A percentile compares a stretch with the other conserved stretches of the same genome.
These are phyloP conservation scores for Blastocystis sp. DNA, from an alignment of 352 stramenopile genomes.

Conservation along the genomic window DNA sequence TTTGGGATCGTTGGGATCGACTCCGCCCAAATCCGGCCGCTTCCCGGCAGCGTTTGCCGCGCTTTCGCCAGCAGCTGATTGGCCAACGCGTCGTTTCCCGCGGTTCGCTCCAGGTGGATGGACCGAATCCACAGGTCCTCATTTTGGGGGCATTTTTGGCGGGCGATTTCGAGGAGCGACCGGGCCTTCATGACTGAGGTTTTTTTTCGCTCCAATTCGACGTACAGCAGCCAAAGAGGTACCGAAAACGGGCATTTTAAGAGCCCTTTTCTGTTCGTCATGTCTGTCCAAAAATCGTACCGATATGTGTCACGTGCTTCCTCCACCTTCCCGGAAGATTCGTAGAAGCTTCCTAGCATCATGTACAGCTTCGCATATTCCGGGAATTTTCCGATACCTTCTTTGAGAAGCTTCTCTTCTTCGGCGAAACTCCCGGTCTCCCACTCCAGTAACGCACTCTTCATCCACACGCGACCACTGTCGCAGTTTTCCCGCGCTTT, in stretches of 20 bases:
- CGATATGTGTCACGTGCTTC: slow-evolving; percentile 54
- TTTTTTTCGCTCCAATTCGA: slow-evolving; percentile 78
- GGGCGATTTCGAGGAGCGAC: slow-evolving; percentile 85
- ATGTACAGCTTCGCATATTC: slow-evolving; percentile 89
- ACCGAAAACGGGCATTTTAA: slow-evolving; percentile 79
- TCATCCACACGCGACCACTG: slow-evolving; percentile 87
- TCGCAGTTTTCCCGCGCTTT: slow-evolving; percentile 67
- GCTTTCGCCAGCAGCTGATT: slow-evolving; percentile 88
- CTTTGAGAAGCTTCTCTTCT: slow-evolving; percentile 71
- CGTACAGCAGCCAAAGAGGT: slow-evolving; percentile 83
- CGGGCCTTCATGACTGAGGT: slow-evolving; percentile 83
- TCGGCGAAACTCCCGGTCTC: slow-evolving; percentile 71
- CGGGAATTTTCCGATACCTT: slow-evolving; percentile 77
- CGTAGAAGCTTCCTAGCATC: slow-evolving; percentile 87
- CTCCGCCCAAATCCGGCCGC: slow-evolving; percentile 75
- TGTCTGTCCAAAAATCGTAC: background rate
- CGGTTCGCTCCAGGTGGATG: slow-evolving; percentile 79
- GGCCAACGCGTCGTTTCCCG: slow-evolving; percentile 80
- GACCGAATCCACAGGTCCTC: slow-evolving; percentile 86
- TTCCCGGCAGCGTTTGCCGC: slow-evolving; percentile 81
- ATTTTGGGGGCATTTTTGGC: slow-evolving; percentile 84
- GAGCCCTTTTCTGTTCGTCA: slow-evolving; percentile 65
- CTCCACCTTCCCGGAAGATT: slow-evolving; percentile 61
- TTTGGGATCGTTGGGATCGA: slow-evolving; percentile 82
- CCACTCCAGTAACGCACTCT: slow-evolving; percentile 87